These are phyloP conservation scores for Mortierella sp. DNA, from an alignment of 371 early-diverging fungal species.

Conservation along the genomic window DNA sequence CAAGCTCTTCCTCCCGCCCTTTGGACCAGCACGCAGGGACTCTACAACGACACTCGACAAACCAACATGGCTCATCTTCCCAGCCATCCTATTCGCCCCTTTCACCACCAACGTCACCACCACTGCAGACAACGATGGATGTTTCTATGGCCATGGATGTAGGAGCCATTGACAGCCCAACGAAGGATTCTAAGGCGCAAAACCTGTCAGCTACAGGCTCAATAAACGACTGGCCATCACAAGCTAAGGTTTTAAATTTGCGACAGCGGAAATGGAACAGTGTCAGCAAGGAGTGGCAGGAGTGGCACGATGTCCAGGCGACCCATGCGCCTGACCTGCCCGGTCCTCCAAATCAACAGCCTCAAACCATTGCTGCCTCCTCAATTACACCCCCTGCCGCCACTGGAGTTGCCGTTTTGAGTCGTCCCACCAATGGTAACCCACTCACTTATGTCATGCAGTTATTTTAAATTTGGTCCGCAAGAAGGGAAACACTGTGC, in stretches of 20 bases:
- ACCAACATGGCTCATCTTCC: not conserved
- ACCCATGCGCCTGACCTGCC: slow-evolving; percentile 30
- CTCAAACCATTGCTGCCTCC: not conserved
- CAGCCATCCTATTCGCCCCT: slow-evolving; percentile 18
- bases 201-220: not conserved
- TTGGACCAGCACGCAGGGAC: not conserved
- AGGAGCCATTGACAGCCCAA: not conserved
- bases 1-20: not conserved
- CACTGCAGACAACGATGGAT: slow-evolving; percentile 5
- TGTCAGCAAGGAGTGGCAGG: slow-evolving; percentile 48
- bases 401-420: not conserved
- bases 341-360: not conserved
- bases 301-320: slow-evolving; percentile 54
- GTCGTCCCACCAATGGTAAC: slow-evolving; percentile 9
- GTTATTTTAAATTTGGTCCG: not conserved
- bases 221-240: not conserved
- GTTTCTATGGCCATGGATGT: slow-evolving; percentile 26
- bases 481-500: not conserved
- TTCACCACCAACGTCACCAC: slow-evolving; percentile 28
- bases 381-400: not conserved
- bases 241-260: slow-evolving; percentile 31
- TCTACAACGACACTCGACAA: not conserved
- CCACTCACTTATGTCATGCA: not conserved
- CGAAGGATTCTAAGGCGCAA: not conserved
- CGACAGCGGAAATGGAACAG: slow-evolving; percentile 58